Base-by-base conservation (phyloP, 148 eudicot species). In the Bassia scoparia region DNA sequence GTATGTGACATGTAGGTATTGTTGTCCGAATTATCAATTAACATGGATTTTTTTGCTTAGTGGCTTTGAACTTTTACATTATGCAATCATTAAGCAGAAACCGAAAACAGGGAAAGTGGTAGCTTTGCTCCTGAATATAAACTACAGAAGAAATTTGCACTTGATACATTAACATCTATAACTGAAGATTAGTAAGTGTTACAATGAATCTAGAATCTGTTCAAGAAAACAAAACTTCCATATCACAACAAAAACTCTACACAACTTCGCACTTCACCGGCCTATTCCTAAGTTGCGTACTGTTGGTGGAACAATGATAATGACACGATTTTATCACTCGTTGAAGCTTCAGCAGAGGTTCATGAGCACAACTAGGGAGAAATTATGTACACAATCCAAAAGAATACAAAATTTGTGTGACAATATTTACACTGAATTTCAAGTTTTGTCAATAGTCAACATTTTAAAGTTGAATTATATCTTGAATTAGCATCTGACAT, bases 381-480 rank as follows among this genome's bases (percentile, higher is more conserved):
- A 33, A 16, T 18, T 78, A 73, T 73, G 54, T 78, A 78, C 62
- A 67, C 67, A 49, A 60, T 73, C 61, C 76, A 52, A 66, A 73
- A 60, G 69, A 73, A 73, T 72, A 73, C 76, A 67, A 27, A 67
- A 67, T 14, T 78, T 48, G 67, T 50, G 55, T 33, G 41, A 67
- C 46, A 37, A 65, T 61, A 58, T 72, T 67, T 59, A 78, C 50
- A 65, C 48, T 52, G 35, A 74, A 30, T 59, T 50, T 16, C 37
- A 65, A 58, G 59, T 74, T 74, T 65, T 46, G 70, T 35, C 70
- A 53, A 61, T 48, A n/a, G 59, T 74, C 53, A 38, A 46, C 37
- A 37, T 20, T 62, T 31, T 53, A 46, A 59, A 52, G 77, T 27
- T 24, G 16, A 48, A 2, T 37, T 21, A 16, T 53, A 43, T 44